Base-by-base conservation (phyloP, 305 asterid genomes). In the Fraxinus angustifolia region DNA sequence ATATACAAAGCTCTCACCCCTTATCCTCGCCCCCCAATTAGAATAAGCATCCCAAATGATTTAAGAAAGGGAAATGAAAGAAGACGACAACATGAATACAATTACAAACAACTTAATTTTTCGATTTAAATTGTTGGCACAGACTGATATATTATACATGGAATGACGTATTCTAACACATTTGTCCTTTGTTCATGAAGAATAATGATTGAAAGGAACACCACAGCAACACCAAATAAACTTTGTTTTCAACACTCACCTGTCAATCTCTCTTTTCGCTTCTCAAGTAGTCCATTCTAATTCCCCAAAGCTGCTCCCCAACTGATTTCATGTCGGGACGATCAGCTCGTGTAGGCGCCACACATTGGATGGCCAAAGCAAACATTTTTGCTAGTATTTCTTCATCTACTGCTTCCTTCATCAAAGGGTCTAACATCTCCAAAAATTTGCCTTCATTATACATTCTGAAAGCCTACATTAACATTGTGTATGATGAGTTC, bases 301-400 rank as follows among this genome's bases (percentile, higher is more conserved):
- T 93, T 6, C 87, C 97, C 98, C 99, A 96, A 53, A 96, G 76
- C 89, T 92, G 98, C 90, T 96, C 95, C 11, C 91, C 96, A 0
- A 91, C 98, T 0, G 84, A 82, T 88, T 91, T 94, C 99, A 96
- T 96, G 82, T 94, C 98, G 0, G 99, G 99, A 1, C 98, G 97
- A 84, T 96, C 98, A 0, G 77, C 86, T 65, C 98, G 92, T 17
- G 94, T 88, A 8, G 99, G 99, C 10, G 99, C 99, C 0, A 93
- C 98, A 38, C 98, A 96, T 28, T 89, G 93, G 60, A 96, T 87
- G 3, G 98, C 96, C 89, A 96, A 88, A 84, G 82, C 87, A 19
- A 94, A 90, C 93, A 96, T 92, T 48, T 88, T 96, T 87, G 50
- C 82, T 80, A 94, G 82, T 33, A 91, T 90, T 48, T 86, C 92